These are phyloP conservation scores for Fusarium chuoi DNA, from an alignment of 2,329 filamentous ascomycete genomes.

Conservation along the genomic window DNA sequence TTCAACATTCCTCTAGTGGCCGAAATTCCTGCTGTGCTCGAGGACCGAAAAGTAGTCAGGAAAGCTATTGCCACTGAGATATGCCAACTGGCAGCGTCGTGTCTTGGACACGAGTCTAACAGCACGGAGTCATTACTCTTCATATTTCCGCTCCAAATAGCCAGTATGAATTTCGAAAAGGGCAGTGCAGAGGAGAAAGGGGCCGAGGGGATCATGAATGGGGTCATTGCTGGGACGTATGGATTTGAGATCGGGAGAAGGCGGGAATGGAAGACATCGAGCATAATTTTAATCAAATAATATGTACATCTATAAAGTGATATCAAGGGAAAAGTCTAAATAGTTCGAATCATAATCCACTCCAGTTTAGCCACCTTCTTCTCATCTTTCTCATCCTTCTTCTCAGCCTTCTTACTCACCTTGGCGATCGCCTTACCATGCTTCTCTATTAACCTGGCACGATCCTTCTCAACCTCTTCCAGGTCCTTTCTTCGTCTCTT, in stretches of 20 bases:
- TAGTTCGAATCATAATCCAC: constrained; percentile 17
- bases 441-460: background rate
- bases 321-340: background rate
- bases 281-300: background rate
- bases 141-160: constrained; percentile 12
- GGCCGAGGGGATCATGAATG: constrained; percentile 15
- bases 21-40: background rate
- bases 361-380: constrained; percentile 21
- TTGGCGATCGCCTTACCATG: background rate
- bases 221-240: constrained; percentile 7
- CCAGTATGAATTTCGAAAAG: constrained; percentile 3
- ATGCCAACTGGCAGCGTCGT: constrained; percentile 5
- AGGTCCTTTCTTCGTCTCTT: constrained; percentile 1
- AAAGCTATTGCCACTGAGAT: constrained; percentile 12
- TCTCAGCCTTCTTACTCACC: background rate
- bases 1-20: background rate
- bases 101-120: background rate
- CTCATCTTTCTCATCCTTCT: constrained; percentile 1
- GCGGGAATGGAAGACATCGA: background rate
- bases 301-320: background rate
- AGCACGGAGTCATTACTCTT: background rate
- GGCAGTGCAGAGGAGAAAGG: constrained; percentile 3
- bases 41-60: background rate
- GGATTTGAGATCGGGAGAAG: constrained; percentile 24
- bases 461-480: background rate